Conservation (phyloP, 805 yeast species). For the Kuraishia capsulata region DNA sequence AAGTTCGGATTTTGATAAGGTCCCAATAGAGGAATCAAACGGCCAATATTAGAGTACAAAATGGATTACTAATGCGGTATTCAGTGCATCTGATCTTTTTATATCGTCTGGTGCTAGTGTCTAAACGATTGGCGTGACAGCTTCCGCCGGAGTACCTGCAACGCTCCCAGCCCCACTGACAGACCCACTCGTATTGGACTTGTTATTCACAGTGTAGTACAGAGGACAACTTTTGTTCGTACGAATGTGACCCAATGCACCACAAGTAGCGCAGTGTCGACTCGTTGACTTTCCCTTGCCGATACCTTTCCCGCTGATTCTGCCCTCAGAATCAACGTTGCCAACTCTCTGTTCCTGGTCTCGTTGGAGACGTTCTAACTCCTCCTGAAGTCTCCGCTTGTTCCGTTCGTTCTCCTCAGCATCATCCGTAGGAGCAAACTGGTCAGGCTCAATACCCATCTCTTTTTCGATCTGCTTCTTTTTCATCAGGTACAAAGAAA, state of each 20-base stretch:
- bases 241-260: conserved; percentile 89
- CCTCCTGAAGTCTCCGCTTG: conserved; percentile 70
- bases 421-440: conserved; percentile 70
- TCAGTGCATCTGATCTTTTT: too few relatives aligned
- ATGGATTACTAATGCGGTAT: too few relatives aligned
- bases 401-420: conserved; percentile 74
- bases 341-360: conserved; percentile 53
- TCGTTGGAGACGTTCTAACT: conserved; percentile 76
- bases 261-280: conserved; percentile 90
- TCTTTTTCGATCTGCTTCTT: conserved; percentile 23
- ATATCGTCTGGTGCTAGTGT: too few relatives aligned
- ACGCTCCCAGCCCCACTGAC: too few relatives aligned
- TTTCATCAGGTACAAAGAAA: conserved; percentile 72
- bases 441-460: conserved; percentile 59
- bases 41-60: too few relatives aligned
- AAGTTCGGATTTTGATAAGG: too few relatives aligned
- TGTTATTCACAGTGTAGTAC: conserved; percentile 25
- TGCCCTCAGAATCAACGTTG: conserved; percentile 24
- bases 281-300: conserved; percentile 68
- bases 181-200: conserved; percentile 1
- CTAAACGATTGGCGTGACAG: too few relatives aligned
- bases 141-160: too few relatives aligned
- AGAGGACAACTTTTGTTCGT: conserved; percentile 90
- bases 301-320: conserved; percentile 54
- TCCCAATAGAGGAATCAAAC: too few relatives aligned